Evolutionary conservation across 2,329 filamentous ascomycete genomes (phyloP).

Genomic region (Xylaria sp.): DNA sequence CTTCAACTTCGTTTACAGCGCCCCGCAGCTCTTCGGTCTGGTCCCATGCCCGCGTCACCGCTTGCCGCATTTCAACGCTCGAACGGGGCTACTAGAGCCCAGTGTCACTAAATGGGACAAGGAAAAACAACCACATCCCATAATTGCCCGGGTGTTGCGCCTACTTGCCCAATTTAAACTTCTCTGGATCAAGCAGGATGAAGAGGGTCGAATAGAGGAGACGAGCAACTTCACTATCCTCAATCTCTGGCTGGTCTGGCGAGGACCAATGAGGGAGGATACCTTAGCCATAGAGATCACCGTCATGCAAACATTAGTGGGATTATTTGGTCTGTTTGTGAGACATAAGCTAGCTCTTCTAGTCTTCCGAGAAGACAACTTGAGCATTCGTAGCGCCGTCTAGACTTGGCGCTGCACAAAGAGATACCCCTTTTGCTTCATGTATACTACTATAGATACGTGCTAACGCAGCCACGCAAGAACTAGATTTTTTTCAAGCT

Average conservation of each 20-base stretch:
- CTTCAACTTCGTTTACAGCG: slow-evolving; percentile 96
- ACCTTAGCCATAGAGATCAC: slow-evolving; percentile 82
- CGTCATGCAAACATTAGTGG: slow-evolving; percentile 78
- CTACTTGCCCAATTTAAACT: slow-evolving; percentile 76
- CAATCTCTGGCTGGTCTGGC: slow-evolving; percentile 96
- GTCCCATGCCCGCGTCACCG: slow-evolving; percentile 94
- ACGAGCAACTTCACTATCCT: slow-evolving; percentile 92
- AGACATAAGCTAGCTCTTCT: slow-evolving; percentile 87
- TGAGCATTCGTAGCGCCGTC: slow-evolving; percentile 55
- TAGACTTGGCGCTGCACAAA: slow-evolving; percentile 38
- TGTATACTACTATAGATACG: slow-evolving; percentile 37
- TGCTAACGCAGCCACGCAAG: slow-evolving; percentile 9
- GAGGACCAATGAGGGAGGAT: slow-evolving; percentile 90
- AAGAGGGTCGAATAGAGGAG: slow-evolving; percentile 77
- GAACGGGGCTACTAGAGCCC: slow-evolving; percentile 86
- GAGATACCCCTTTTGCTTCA: slow-evolving; percentile 41
- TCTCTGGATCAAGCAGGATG: slow-evolving; percentile 73
- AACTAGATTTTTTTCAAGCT: not conserved
- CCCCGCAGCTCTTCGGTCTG: slow-evolving; percentile 88
- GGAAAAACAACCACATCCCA: slow-evolving; percentile 73
- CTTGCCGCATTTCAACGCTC: slow-evolving; percentile 86
- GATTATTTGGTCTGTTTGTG: slow-evolving; percentile 84
- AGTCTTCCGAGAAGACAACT: slow-evolving; percentile 92
- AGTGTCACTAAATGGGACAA: slow-evolving; percentile 81
- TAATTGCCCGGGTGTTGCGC: slow-evolving; percentile 72